phyloP scores from a whole-genome alignment of 2,329 filamentous ascomycete genomes.

The Fusarium multiceps region DNA sequence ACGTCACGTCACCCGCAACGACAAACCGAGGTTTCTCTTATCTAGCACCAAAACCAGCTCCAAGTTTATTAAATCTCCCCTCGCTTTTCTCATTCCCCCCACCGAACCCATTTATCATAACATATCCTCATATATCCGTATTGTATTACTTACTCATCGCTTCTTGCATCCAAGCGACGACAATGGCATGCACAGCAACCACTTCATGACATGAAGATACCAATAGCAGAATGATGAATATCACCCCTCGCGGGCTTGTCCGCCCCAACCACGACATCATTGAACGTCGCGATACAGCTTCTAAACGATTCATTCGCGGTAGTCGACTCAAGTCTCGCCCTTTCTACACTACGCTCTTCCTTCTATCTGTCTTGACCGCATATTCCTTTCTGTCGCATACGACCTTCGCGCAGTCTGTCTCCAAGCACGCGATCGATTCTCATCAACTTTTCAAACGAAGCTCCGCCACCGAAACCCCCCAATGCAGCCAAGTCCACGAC shows the following conservation, averaged over 20 bases:
- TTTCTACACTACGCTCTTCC: constrained; percentile 60
- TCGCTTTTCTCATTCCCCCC: background rate
- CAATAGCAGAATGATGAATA: constrained; percentile 31
- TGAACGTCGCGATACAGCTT: constrained; percentile 13
- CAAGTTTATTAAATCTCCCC: constrained; percentile 10
- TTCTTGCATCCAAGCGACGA: constrained; percentile 5
- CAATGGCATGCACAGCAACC: constrained; percentile 27
- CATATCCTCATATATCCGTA: background rate
- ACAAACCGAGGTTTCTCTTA: constrained; percentile 13
- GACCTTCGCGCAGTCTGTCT: constrained; percentile 23
- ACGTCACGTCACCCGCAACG: constrained; percentile 28
- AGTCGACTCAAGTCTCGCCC: constrained; percentile 59
- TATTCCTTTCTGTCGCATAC: constrained; percentile 56
- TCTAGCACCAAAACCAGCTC: constrained; percentile 16
- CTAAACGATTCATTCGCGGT: constrained; percentile 44
- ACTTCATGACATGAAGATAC: constrained; percentile 43
- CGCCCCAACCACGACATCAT: constrained; percentile 11
- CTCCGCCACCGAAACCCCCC: constrained; percentile 47
- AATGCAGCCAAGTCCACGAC: constrained; percentile 84
- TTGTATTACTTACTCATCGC: background rate
- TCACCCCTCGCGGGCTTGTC: constrained; percentile 14
- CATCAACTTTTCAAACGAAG: constrained; percentile 44
- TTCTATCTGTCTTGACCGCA: constrained; percentile 59
- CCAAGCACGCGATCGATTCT: constrained; percentile 11
- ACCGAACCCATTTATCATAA: background rate